Evolutionary conservation across 202 grass and related monocot genomes (phyloP).

Genomic region (Schoenoplectus tabernaemontani): DNA sequence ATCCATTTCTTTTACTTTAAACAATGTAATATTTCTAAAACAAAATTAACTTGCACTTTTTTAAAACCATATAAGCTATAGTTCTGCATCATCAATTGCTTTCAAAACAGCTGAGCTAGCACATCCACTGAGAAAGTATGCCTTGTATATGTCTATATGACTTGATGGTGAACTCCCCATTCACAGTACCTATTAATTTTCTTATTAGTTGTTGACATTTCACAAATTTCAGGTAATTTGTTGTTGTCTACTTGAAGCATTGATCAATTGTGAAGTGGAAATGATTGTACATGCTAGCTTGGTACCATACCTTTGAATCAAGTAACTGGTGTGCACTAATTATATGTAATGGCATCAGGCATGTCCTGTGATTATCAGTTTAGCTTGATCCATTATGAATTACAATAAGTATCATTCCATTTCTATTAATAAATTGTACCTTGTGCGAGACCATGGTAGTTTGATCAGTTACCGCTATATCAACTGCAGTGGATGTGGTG

Average conservation of each 20-base stretch:
- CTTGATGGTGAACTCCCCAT: slow-evolving; percentile 58
- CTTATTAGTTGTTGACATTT: neutral
- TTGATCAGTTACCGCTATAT: slow-evolving; percentile 36
- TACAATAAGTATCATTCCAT: neutral
- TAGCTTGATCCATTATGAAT: neutral
- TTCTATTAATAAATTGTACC: slow-evolving; percentile 21
- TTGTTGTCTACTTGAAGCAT: too few relatives aligned
- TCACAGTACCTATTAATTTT: slow-evolving; percentile 33
- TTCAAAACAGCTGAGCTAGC: slow-evolving; percentile 56
- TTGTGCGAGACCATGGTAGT: slow-evolving; percentile 60
- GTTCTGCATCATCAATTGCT: slow-evolving; percentile 82
- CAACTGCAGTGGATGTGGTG: slow-evolving; percentile 69
- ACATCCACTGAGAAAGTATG: slow-evolving; percentile 76
- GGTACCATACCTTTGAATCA: neutral
- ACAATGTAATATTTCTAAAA: too few relatives aligned
- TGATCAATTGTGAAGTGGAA: too few relatives aligned
- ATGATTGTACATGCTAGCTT: too few relatives aligned
- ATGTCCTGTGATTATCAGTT: neutral
- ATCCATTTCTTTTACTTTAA: too few relatives aligned
- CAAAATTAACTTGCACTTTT: too few relatives aligned
- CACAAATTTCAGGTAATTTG: neutral
- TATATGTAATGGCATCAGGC: neutral
- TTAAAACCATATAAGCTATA: too few relatives aligned
- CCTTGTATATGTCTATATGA: slow-evolving; percentile 64
- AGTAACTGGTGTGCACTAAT: neutral